Conservation (phyloP, 2,329 filamentous ascomycete species). For the Furcasterigmium sp. region DNA sequence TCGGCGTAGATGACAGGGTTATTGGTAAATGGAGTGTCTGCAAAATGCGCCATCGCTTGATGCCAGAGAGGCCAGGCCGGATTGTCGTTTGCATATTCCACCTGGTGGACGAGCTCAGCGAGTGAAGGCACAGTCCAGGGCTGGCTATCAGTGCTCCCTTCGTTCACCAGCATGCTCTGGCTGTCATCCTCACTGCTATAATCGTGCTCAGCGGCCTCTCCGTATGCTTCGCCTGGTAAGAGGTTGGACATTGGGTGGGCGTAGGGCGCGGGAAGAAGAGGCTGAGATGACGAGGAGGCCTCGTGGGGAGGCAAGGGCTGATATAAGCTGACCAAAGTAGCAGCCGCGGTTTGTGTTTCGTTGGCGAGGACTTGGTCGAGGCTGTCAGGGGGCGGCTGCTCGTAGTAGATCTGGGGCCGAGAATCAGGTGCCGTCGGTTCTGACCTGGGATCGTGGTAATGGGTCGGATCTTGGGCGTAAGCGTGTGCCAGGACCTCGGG, state of each 20-base stretch:
- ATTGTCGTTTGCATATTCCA: too few relatives aligned
- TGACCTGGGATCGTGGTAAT: slow-evolving; percentile 5
- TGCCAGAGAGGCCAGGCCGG: too few relatives aligned
- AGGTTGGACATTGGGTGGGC: background rate
- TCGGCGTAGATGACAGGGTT: too few relatives aligned
- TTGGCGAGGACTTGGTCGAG: background rate
- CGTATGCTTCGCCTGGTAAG: background rate
- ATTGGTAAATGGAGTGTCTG: too few relatives aligned
- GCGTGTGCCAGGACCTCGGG: background rate
- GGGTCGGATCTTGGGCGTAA: background rate
- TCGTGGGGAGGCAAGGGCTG: background rate
- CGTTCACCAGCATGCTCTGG: slow-evolving; percentile 27
- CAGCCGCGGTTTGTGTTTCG: background rate
- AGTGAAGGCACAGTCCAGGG: background rate
- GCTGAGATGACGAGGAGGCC: too few relatives aligned
- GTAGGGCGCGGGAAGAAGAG: background rate
- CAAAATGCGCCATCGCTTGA: too few relatives aligned
- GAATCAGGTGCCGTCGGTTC: slow-evolving; percentile 6
- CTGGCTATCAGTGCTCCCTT: slow-evolving; percentile 21
- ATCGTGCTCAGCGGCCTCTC: slow-evolving; percentile 13
- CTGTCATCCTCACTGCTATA: background rate
- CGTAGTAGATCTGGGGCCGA: slow-evolving; percentile 4
- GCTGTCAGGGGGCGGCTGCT: background rate
- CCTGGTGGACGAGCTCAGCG: too few relatives aligned
- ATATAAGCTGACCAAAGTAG: background rate